phyloP scores from a whole-genome alignment of 305 asterid genomes.

The Fraxinus floribunda region DNA sequence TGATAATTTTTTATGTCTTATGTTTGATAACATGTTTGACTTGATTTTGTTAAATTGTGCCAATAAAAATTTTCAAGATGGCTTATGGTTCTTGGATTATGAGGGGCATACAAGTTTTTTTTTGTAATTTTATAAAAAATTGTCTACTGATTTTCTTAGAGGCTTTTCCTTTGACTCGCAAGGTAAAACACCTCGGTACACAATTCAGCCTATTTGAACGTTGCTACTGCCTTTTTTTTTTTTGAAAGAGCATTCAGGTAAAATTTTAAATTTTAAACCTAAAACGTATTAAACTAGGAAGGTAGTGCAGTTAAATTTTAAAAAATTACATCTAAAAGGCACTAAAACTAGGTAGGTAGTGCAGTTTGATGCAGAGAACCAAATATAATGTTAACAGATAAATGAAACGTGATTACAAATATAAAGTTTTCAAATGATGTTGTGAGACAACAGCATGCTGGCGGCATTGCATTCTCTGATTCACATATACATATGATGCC shows the following conservation, averaged over 20 bases:
- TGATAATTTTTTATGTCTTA: not conserved
- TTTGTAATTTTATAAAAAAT: not conserved
- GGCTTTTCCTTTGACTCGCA: not conserved
- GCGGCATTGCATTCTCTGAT: not conserved
- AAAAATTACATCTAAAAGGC: not conserved
- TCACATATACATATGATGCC: not conserved
- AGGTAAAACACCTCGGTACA: not conserved
- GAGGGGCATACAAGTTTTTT: not conserved
- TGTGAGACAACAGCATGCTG: not conserved
- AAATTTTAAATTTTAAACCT: not conserved
- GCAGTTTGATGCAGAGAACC: not conserved
- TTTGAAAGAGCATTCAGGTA: not conserved
- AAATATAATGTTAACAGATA: not conserved
- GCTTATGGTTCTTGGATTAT: not conserved
- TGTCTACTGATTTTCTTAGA: not conserved
- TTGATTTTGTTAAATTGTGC: not conserved
- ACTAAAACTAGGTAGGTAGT: not conserved
- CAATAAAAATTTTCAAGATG: not conserved
- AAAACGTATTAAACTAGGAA: not conserved
- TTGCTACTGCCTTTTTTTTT: not conserved
- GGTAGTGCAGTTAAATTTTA: not conserved
- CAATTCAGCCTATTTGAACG: not conserved
- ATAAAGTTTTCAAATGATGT: not conserved
- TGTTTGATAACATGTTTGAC: not conserved
- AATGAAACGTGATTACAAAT: not conserved